Conservation (phyloP, 768 basidiomycete species). For the Lanmaoa pseudosensibilis region DNA sequence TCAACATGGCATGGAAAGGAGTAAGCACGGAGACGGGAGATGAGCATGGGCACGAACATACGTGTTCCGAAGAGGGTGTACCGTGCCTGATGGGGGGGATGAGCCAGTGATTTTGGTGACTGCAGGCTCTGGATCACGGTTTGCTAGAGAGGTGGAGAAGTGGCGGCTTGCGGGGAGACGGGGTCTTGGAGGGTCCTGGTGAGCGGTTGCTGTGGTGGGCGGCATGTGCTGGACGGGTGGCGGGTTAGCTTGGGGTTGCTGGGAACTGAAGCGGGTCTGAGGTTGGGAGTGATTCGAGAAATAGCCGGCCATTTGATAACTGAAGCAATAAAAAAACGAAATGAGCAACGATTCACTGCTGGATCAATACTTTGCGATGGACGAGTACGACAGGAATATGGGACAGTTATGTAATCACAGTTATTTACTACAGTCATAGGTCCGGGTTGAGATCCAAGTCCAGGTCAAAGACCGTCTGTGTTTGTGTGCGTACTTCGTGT, state of each 20-base stretch:
- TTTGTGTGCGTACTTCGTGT: conserved; percentile 62
- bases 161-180: conserved; percentile 67
- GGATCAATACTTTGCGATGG: conserved; percentile 3
- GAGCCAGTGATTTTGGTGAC: conserved; percentile 41
- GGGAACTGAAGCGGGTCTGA: conserved; percentile 66
- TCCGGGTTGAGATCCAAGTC: conserved; percentile 87
- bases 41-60: conserved; percentile 53
- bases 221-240: not conserved
- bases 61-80: conserved; percentile 84
- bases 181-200: conserved; percentile 36
- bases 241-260: conserved; percentile 33
- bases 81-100: conserved; percentile 33
- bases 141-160: conserved; percentile 64
- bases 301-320: conserved; percentile 61
- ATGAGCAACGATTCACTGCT: not conserved
- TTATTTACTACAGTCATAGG: conserved; percentile 38
- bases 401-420: conserved; percentile 25
- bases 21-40: conserved; percentile 17
- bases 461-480: conserved; percentile 68
- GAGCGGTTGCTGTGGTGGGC: not conserved
- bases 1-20: conserved; percentile 14
- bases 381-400: conserved; percentile 9
- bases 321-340: conserved; percentile 25
- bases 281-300: conserved; percentile 79
- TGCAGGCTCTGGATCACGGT: conserved; percentile 33